A percentile compares a stretch with the other conserved stretches of the same genome.
phyloP scores from a whole-genome alignment of 306 rosid species.

The Vigna hirtella region DNA sequence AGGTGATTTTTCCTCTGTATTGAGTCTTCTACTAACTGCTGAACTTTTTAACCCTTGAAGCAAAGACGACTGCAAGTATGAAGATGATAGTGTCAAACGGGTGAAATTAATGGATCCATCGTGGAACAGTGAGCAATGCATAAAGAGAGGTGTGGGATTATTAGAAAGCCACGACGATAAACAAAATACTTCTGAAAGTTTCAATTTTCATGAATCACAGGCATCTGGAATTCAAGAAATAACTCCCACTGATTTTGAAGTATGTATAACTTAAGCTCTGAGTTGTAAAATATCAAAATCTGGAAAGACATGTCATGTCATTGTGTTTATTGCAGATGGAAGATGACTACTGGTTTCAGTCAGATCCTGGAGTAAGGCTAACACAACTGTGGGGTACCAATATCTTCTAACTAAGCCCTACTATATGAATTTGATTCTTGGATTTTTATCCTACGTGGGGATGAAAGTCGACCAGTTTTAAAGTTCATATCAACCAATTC shows the following conservation, averaged over 20 bases:
- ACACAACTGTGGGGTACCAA: constrained; percentile 76
- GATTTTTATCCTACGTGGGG: constrained; percentile 14
- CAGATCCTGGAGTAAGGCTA: constrained; percentile 66
- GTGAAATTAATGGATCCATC: constrained; percentile 46
- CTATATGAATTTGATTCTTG: constrained; percentile 32
- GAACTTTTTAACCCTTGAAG: constrained; percentile 47
- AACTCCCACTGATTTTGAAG: constrained; percentile 56
- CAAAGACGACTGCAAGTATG: constrained; percentile 46
- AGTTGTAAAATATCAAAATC: constrained; percentile 25
- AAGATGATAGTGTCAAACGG: constrained; percentile 46
- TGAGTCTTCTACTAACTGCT: constrained; percentile 27
- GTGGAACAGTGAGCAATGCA: constrained; percentile 34
- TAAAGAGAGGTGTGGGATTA: constrained; percentile 42
- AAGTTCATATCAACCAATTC: constrained; percentile 29
- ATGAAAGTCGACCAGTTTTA: constrained; percentile 31
- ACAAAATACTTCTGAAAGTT: constrained; percentile 41
- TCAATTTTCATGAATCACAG: constrained; percentile 39
- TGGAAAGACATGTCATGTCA: background rate
- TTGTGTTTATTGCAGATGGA: constrained; percentile 56
- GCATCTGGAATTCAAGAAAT: constrained; percentile 72
- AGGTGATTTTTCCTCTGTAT: constrained; percentile 17
- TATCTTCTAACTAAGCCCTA: constrained; percentile 38
- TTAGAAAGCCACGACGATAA: constrained; percentile 40
- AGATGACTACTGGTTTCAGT: constrained; percentile 83
- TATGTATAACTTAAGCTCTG: constrained; percentile 43